phyloP scores from a whole-genome alignment of 2,329 filamentous ascomycete species.

The Beauveria sp. region DNA sequence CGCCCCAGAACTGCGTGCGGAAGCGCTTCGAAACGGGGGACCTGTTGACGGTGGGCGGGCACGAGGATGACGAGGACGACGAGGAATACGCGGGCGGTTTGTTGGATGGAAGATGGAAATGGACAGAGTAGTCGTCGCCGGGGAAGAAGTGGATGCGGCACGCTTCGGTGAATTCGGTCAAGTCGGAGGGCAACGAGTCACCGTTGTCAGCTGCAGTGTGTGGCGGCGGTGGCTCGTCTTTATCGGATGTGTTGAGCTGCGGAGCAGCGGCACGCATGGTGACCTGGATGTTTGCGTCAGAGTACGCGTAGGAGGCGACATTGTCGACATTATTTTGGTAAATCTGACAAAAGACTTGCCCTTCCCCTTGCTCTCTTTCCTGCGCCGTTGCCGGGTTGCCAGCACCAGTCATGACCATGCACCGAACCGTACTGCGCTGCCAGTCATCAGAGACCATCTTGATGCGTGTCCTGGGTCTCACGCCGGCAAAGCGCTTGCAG shows the following conservation, averaged over 20 bases:
- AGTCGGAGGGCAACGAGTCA: background rate
- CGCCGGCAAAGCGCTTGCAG: background rate
- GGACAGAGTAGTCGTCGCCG: constrained; percentile 2
- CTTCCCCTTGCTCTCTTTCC: background rate
- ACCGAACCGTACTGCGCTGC: background rate
- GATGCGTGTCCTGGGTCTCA: background rate
- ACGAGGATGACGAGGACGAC: background rate
- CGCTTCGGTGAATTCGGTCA: constrained; percentile 8
- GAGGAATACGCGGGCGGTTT: background rate
- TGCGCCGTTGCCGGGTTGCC: background rate
- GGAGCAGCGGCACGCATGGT: constrained; percentile 2
- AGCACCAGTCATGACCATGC: background rate
- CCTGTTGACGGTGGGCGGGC: background rate
- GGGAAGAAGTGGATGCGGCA: constrained; percentile 9
- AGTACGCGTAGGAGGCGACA: background rate
- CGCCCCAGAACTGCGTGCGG: constrained; percentile 8
- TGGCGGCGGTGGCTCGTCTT: background rate
- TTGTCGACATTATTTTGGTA: background rate
- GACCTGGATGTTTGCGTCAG: constrained; percentile 6
- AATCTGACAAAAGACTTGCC: constrained; percentile 7
- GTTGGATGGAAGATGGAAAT: background rate
- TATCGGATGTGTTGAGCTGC: background rate
- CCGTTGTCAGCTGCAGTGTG: background rate
- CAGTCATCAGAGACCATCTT: background rate
- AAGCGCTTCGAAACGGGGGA: constrained; percentile 3